These are phyloP conservation scores for Colletotrichum neosansevieriae DNA, from an alignment of 2,329 filamentous ascomycete species.

Conservation along the genomic window DNA sequence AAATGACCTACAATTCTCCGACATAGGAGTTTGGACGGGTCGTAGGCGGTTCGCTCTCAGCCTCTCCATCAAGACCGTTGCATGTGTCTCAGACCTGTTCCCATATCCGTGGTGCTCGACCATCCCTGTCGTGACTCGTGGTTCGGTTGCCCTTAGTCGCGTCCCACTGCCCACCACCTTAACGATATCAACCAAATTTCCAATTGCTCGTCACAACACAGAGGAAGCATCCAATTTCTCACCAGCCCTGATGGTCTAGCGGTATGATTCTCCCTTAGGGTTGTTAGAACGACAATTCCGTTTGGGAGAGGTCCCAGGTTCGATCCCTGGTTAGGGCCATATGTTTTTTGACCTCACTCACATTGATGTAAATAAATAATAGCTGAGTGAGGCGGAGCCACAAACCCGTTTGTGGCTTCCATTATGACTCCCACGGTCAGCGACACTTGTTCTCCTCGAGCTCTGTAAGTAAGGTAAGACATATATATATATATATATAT, in stretches of 20 bases:
- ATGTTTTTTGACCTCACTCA: background rate
- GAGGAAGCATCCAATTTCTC: background rate
- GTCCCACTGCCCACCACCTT: background rate
- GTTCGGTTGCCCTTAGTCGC: constrained; percentile 9
- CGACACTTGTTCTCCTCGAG: background rate
- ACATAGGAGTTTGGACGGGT: background rate
- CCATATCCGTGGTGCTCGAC: background rate
- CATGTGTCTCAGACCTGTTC: background rate
- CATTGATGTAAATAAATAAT: background rate
- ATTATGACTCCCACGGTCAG: no score
- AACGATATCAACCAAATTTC: background rate
- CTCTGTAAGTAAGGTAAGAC: no score
- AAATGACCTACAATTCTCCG: constrained; percentile 7
- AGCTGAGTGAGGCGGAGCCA: background rate
- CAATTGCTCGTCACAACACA: fast-evolving
- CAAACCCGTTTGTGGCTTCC: background rate
- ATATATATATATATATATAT: no score
- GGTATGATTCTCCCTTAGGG: constrained; percentile 40
- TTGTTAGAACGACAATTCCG: background rate
- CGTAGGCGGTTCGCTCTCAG: constrained; percentile 1
- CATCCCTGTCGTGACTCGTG: constrained; percentile 14
- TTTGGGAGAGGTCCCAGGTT: constrained; percentile 39
- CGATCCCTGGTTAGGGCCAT: constrained; percentile 37
- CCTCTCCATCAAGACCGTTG: background rate
- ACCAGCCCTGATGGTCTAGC: constrained; percentile 37